Evolutionary conservation across 2,329 filamentous ascomycete species (phyloP).

Genomic region (Apiospora koreana): DNA sequence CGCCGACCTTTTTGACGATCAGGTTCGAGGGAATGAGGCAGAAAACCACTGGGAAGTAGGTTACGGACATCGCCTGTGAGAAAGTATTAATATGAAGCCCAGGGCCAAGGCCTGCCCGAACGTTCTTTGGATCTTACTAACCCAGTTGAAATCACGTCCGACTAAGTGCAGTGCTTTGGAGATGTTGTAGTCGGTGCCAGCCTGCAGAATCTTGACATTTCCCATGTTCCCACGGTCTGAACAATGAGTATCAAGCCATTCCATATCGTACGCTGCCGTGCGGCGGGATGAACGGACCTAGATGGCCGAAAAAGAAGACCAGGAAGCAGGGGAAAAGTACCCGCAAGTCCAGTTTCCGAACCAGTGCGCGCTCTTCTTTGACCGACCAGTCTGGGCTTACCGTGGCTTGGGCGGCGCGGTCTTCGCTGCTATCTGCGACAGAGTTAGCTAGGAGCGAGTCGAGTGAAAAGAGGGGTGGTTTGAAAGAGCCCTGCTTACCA

Average conservation of each 20-base stretch:
- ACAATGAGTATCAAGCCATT: not conserved
- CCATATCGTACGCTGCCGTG: too few relatives aligned
- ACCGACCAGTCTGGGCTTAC: not conserved
- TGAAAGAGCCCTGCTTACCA: not conserved
- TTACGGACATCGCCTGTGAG: slow-evolving; percentile 15
- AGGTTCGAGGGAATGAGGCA: slow-evolving; percentile 36
- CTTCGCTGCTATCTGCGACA: not conserved
- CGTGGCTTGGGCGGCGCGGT: not conserved
- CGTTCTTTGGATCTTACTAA: not conserved
- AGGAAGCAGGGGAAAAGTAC: slow-evolving; percentile 8
- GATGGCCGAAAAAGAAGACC: not conserved
- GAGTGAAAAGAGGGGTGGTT: too few relatives aligned
- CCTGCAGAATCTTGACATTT: not conserved
- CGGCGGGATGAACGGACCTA: not conserved
- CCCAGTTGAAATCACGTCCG: not conserved
- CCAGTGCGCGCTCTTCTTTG: not conserved
- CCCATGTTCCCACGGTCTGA: not conserved
- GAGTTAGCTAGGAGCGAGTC: not conserved
- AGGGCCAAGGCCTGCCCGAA: not conserved
- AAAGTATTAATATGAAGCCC: too few relatives aligned
- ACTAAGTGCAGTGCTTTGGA: not conserved
- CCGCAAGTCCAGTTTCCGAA: slow-evolving; percentile 9
- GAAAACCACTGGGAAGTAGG: slow-evolving; percentile 29
- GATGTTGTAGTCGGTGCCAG: not conserved
- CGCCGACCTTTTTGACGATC: slow-evolving; percentile 24